These are phyloP conservation scores for Thalassiosira sp. DNA, from an alignment of 352 stramenopile species.

Conservation along the genomic window DNA sequence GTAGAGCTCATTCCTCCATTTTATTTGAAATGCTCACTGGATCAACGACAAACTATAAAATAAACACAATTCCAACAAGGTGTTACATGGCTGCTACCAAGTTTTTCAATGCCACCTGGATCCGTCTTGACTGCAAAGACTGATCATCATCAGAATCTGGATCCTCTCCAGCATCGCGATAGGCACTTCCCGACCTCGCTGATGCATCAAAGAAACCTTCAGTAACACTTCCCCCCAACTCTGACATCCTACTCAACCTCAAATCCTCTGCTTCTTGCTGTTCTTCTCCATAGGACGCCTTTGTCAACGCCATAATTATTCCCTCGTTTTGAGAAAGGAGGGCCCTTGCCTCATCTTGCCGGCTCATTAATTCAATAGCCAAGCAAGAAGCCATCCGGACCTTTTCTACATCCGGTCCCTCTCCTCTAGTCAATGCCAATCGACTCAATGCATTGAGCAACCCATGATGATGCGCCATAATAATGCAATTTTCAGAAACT, in stretches of 20 bases:
- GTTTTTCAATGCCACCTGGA: conserved; percentile 62
- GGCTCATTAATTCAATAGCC: conserved; percentile 60
- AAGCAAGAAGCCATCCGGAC: conserved; percentile 41
- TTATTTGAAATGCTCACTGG: no score
- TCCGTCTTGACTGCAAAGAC: conserved; percentile 49
- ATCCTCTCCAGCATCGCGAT: conserved; percentile 13
- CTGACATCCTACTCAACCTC: conserved; percentile 28
- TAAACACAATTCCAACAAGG: not conserved
- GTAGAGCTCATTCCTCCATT: no score
- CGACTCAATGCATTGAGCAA: conserved; percentile 56
- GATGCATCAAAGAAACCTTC: conserved; percentile 13
- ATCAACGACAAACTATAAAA: not conserved
- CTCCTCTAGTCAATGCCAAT: conserved; percentile 41
- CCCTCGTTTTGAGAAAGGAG: conserved; percentile 60
- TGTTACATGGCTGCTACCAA: conserved; percentile 57
- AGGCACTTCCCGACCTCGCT: not conserved
- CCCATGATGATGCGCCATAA: conserved; percentile 61
- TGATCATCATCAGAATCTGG: conserved; percentile 38
- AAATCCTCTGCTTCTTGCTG: conserved; percentile 10
- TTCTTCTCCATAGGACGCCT: conserved; percentile 49
- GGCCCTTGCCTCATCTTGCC: conserved; percentile 43
- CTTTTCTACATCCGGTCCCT: conserved; percentile 47
- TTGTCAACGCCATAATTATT: conserved; percentile 66
- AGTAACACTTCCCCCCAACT: conserved; percentile 19
- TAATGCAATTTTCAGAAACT: conserved; percentile 50